Percentiles rank a stretch among this genome's conserved stretches.
Evolutionary conservation across 2,329 filamentous ascomycete species (phyloP).

Genomic region (Arthrobotrys sphaeroides): DNA sequence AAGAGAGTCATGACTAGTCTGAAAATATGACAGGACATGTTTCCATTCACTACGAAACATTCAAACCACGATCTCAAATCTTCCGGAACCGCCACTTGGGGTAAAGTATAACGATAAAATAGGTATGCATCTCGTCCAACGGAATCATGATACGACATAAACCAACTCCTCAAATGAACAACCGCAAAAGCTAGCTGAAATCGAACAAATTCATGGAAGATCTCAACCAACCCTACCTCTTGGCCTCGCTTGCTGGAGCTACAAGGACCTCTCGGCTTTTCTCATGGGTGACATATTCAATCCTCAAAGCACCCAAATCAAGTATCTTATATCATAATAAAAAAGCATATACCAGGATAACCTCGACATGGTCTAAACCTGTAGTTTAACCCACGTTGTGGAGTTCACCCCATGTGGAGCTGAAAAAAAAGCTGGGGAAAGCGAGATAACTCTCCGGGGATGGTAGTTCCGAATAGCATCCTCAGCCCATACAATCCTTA

Average conservation of each 20-base stretch:
- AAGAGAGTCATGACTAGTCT: too few species aligned
- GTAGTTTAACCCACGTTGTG: neutral
- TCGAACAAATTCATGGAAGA: neutral
- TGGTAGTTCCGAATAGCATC: neutral
- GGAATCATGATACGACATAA: too few species aligned
- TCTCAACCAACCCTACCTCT: neutral
- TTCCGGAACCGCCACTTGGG: too few species aligned
- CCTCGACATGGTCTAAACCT: too few species aligned
- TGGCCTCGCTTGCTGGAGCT: neutral
- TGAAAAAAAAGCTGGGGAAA: constrained; percentile 14
- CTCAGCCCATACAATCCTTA: too few species aligned
- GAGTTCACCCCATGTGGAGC: neutral
- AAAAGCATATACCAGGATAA: neutral
- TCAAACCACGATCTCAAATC: too few species aligned
- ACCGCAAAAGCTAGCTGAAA: neutral
- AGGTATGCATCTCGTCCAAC: too few species aligned
- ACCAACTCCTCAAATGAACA: too few species aligned
- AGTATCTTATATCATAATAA: too few species aligned
- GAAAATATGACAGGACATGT: too few species aligned
- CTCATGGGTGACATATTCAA: neutral
- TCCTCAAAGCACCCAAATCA: neutral
- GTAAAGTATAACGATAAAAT: too few species aligned
- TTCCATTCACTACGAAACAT: too few species aligned
- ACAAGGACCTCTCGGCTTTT: neutral
- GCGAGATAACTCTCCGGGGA: neutral